Evolutionary conservation across 1,284 basidiomycete species (phyloP), one percentile per base, ranked within the genome.

Genomic region (Trametes hirsuta): DNA sequence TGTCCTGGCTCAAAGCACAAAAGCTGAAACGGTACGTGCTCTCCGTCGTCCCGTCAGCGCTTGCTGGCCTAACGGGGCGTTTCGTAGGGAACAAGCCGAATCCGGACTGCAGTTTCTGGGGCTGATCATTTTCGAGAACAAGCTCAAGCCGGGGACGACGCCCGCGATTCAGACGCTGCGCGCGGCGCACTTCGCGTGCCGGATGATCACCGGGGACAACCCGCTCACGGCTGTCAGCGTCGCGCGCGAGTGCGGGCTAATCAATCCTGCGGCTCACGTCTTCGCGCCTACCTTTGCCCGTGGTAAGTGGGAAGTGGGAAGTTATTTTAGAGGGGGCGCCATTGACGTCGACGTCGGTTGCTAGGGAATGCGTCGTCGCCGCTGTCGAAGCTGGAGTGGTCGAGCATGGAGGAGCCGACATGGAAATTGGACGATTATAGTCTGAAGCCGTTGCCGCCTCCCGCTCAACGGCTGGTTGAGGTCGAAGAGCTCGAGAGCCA

Each of bases 171-270:
- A 94, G 63, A 90, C 90, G 0, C 83, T 99, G 15, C 88, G 94
- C 57, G 82, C 86, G 10, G 97, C 97, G 0, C 94, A 98, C 77
- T 82, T 99, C 42, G 91, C 94, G 9, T 97, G 94, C 69, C 85
- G 96, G 65, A 99, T 99, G 97, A 97, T 98, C 58, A 99, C 97
- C 0, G 97, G 97, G 9, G 97, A 99, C 74, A 99, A 99, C 68
- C 90, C 96, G 35, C 82, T 97, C 44, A 99, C 97, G 1, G 97
- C 97, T 2, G 94, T 98, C 69, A 96, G 94, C 68, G 97, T 99
- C 35, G 97, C 95, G 11, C 83, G 97, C 61, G 97, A 99, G 76
- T 99, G 97, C 69, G 88, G 87, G 49, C 81, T 99, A 64, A 88
- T 99, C 64, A 93, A 88, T 50, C 91, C 91, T 63, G 92, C 93